phyloP scores from a whole-genome alignment of 805 yeast species.

The Teunomyces aglyptinius region DNA sequence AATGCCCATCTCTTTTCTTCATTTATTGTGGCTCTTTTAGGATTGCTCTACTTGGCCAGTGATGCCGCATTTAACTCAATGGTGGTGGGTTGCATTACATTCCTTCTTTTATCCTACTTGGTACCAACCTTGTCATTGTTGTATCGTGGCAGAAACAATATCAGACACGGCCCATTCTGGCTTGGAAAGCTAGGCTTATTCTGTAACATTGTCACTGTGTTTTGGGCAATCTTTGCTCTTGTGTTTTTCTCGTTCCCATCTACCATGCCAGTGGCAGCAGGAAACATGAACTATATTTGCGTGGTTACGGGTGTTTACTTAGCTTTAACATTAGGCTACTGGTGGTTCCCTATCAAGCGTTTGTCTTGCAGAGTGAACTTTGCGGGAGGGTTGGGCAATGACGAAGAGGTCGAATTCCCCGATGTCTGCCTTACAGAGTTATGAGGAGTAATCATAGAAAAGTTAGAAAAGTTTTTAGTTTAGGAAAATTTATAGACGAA shows the following conservation, averaged over 20 bases:
- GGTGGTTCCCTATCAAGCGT: conserved; percentile 42
- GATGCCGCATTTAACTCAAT: conserved; percentile 41
- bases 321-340: conserved; percentile 35
- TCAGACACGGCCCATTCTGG: conserved; percentile 43
- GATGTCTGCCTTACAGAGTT: conserved; percentile 37
- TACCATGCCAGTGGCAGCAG: conserved; percentile 26
- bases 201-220: conserved; percentile 31
- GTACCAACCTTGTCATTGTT: conserved; percentile 37
- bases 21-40: conserved; percentile 33
- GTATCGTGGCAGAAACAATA: conserved; percentile 35
- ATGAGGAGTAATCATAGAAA: conserved; percentile 6
- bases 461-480: not conserved
- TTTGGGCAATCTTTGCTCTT: conserved; percentile 36
- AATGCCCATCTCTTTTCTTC: conserved; percentile 40
- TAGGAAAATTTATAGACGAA: not conserved
- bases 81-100: conserved; percentile 38
- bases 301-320: conserved; percentile 30
- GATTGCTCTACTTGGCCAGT: conserved; percentile 35
- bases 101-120: conserved; percentile 34
- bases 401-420: conserved; percentile 44
- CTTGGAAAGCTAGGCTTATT: conserved; percentile 36
- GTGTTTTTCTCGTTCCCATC: conserved; percentile 41
- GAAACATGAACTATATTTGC: conserved; percentile 28
- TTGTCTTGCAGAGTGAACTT: conserved; percentile 38
- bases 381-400: conserved; percentile 41